Evolutionary conservation across 129 eudicot genomes (phyloP).

Genomic region (Rutidosis leptorrhynchoides): DNA sequence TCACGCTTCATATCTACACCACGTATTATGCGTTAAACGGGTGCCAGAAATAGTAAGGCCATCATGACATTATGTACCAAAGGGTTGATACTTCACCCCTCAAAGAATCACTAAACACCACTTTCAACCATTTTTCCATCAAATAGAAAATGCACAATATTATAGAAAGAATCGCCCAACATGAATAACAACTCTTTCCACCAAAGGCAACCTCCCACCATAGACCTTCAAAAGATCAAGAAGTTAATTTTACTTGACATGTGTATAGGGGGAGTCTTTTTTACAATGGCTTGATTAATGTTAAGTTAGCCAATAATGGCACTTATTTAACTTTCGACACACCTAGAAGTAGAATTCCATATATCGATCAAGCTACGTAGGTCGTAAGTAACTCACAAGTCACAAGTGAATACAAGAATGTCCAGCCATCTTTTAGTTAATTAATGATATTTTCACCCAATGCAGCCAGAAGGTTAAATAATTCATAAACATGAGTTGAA

Average conservation of each 20-base stretch:
- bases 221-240: constrained; percentile 84
- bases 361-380: neutral
- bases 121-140: constrained; percentile 69
- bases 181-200: constrained; percentile 63
- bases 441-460: neutral
- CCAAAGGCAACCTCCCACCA: constrained; percentile 94
- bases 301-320: constrained; percentile 24
- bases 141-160: constrained; percentile 56
- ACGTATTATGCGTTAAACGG: constrained; percentile 94
- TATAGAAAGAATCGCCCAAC: constrained; percentile 83
- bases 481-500: neutral
- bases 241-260: constrained; percentile 52
- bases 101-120: constrained; percentile 83
- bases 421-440: neutral
- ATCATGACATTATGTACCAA: constrained; percentile 62
- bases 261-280: constrained; percentile 26
- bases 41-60: constrained; percentile 87
- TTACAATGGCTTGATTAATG: too few species aligned
- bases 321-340: constrained; percentile 9
- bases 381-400: neutral
- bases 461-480: constrained; percentile 8
- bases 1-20: constrained; percentile 99
- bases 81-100: constrained; percentile 84
- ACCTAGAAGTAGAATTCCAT: too few species aligned
- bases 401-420: constrained; percentile 14